phyloP scores from a whole-genome alignment of 2,329 filamentous ascomycete species.

The Penicillium crustosum region DNA sequence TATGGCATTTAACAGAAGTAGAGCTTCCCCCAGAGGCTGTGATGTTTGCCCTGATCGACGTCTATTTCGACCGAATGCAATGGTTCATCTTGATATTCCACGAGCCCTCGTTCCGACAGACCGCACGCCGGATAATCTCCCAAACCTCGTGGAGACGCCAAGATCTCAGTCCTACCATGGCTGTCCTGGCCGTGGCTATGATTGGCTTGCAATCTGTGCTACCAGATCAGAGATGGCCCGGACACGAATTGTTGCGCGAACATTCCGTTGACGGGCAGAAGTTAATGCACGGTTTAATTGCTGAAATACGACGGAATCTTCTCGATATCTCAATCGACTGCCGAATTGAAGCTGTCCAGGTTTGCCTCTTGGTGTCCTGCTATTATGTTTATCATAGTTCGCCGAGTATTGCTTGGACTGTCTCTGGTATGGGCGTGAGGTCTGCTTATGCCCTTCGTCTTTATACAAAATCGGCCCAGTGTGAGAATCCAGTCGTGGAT shows the following conservation, averaged over 20 bases:
- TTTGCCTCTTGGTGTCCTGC: slow-evolving; percentile 17
- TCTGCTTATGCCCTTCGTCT: slow-evolving; percentile 22
- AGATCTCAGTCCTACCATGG: slow-evolving; percentile 17
- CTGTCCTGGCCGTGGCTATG: slow-evolving; percentile 17
- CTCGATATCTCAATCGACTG: slow-evolving; percentile 19
- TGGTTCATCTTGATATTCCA: slow-evolving; percentile 25
- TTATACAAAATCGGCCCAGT: slow-evolving; percentile 12
- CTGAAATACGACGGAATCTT: slow-evolving; percentile 16
- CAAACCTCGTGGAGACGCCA: slow-evolving; percentile 14
- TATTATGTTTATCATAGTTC: slow-evolving; percentile 24
- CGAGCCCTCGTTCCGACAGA: slow-evolving; percentile 14
- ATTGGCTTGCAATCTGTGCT: slow-evolving; percentile 21
- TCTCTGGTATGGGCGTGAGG: slow-evolving; percentile 21
- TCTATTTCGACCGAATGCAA: slow-evolving; percentile 24
- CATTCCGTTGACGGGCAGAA: slow-evolving; percentile 2
- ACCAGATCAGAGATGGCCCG: slow-evolving; percentile 16
- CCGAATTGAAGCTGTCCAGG: slow-evolving; percentile 24
- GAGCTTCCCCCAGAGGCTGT: slow-evolving; percentile 16
- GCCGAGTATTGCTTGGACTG: slow-evolving; percentile 23
- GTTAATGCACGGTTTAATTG: slow-evolving; percentile 5
- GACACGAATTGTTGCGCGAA: slow-evolving; percentile 12
- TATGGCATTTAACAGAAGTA: slow-evolving; percentile 18
- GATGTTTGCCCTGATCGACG: slow-evolving; percentile 19
- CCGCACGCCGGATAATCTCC: slow-evolving; percentile 13
- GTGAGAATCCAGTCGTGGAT: slow-evolving; percentile 14